Percentiles rank a stretch among this genome's conserved stretches.
Evolutionary conservation across 129 eudicot species (phyloP).

Genomic region (Escallonia rubra): DNA sequence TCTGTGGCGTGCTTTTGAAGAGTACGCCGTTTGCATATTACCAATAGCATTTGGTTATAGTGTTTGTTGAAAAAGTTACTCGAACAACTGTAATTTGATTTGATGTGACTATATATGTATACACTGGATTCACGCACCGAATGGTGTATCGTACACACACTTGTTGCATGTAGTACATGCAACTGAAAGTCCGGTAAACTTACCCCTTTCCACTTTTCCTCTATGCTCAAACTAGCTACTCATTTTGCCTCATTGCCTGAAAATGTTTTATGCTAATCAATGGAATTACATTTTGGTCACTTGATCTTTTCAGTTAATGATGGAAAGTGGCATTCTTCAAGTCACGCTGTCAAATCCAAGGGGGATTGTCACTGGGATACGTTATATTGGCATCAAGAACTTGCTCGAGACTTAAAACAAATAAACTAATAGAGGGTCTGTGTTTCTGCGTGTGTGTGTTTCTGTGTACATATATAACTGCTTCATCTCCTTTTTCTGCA

Average conservation of each 20-base stretch:
- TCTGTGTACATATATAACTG: neutral
- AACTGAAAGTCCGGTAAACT: too few species aligned
- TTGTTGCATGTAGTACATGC: too few species aligned
- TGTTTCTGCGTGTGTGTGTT: neutral
- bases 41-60: too few species aligned
- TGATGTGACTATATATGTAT: too few species aligned
- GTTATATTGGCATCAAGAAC: constrained; percentile 55
- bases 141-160: too few species aligned
- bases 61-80: too few species aligned
- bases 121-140: too few species aligned
- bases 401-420: constrained; percentile 52
- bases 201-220: too few species aligned
- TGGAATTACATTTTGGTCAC: neutral
- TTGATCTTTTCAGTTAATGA: constrained; percentile 49
- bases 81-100: too few species aligned
- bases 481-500: neutral
- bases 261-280: neutral
- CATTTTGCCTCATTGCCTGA: neutral
- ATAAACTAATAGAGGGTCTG: constrained; percentile 65
- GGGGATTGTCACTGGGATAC: constrained; percentile 55
- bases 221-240: neutral
- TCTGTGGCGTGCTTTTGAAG: too few species aligned
- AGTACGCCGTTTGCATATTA: too few species aligned
- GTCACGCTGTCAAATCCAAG: constrained; percentile 66
- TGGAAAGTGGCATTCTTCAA: constrained; percentile 65